A percentile compares a stretch with the other conserved stretches of the same genome.
Conservation (phyloP, 345 rosid species). For the Schrenkiella parvula region DNA sequence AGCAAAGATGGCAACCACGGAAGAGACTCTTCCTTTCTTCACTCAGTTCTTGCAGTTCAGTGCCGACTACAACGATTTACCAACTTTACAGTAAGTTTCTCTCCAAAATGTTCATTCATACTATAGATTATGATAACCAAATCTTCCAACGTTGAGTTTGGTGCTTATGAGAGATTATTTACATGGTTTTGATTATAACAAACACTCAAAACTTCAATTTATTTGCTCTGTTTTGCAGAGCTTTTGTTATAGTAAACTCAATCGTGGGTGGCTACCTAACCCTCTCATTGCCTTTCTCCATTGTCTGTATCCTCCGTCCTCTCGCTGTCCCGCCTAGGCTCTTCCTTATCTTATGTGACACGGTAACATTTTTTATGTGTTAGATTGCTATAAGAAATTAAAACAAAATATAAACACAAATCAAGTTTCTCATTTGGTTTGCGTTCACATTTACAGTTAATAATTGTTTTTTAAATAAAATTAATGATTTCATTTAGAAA, state of each 20-base stretch:
- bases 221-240: constrained; percentile 35
- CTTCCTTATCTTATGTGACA: constrained; percentile 55
- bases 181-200: not conserved
- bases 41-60: constrained; percentile 86
- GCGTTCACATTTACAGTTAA: not conserved
- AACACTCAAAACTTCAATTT: not conserved
- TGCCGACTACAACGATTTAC: constrained; percentile 80
- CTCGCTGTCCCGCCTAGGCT: constrained; percentile 53
- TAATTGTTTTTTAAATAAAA: not conserved
- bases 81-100: constrained; percentile 51
- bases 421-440: too few relatives aligned
- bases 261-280: constrained; percentile 61
- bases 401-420: too few relatives aligned
- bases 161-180: not conserved
- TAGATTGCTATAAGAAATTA: too few relatives aligned
- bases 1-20: constrained; percentile 68
- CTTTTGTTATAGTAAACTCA: constrained; percentile 57
- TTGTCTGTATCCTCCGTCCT: constrained; percentile 64
- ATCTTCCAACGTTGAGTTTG: not conserved
- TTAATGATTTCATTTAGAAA: not conserved
- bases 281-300: constrained; percentile 69
- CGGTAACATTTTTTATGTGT: constrained; percentile 33
- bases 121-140: not conserved
- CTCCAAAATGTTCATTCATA: not conserved
- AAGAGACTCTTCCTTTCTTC: constrained; percentile 83